These are phyloP conservation scores for Arabis hirsuta DNA, from an alignment of 345 rosid genomes.

Conservation along the genomic window DNA sequence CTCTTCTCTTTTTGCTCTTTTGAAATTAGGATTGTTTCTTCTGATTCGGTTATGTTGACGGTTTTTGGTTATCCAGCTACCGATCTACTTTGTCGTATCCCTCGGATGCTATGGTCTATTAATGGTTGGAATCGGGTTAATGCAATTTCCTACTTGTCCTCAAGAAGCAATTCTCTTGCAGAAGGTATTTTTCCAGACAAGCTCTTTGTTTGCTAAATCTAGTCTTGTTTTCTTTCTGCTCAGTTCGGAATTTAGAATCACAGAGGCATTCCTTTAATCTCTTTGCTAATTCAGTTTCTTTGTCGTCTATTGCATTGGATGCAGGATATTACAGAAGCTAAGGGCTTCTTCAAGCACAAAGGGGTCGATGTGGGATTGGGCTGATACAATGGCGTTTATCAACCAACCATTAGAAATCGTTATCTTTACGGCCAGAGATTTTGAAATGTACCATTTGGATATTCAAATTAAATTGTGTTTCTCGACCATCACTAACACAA, in stretches of 20 bases:
- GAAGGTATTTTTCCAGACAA: constrained; percentile 45
- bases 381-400: too few species aligned
- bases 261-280: not conserved
- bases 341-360: too few species aligned
- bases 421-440: not conserved
- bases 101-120: constrained; percentile 81
- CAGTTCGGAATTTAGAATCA: not conserved
- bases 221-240: not conserved
- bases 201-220: too few species aligned
- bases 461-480: not conserved
- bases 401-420: not conserved
- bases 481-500: not conserved
- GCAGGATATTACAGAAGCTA: constrained; percentile 57
- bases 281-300: too few species aligned
- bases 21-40: not conserved
- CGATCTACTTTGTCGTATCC: constrained; percentile 67
- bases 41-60: not conserved
- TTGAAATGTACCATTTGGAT: constrained; percentile 9
- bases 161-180: constrained; percentile 70
- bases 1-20: not conserved
- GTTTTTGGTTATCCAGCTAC: constrained; percentile 48
- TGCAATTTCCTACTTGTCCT: constrained; percentile 81
- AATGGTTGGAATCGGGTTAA: constrained; percentile 75
- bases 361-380: too few species aligned
- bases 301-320: not conserved